These are phyloP conservation scores for Penicillium janthinellum DNA, from an alignment of 2,329 filamentous ascomycete species.

Conservation along the genomic window DNA sequence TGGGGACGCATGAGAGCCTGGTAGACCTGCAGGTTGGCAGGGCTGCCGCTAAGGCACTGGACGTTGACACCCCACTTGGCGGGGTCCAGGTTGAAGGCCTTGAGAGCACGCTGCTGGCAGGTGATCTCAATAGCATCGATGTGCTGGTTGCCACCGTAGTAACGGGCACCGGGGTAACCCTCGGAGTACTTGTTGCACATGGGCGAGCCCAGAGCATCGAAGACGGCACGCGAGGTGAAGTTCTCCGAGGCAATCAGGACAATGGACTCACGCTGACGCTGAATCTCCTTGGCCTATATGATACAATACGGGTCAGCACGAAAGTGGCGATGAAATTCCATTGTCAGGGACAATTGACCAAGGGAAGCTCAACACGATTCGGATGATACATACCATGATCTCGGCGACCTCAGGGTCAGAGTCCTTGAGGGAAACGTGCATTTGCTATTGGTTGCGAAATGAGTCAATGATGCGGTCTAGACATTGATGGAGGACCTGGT, in stretches of 20 bases:
- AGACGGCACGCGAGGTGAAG: conserved; percentile 96
- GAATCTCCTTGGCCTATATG: conserved; percentile 79
- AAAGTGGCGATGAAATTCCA: neutral
- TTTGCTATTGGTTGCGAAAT: conserved; percentile 64
- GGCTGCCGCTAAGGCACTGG: conserved; percentile 87
- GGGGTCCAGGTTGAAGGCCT: conserved; percentile 83
- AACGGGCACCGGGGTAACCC: conserved; percentile 95
- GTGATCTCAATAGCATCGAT: conserved; percentile 95
- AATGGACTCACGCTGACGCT: conserved; percentile 97
- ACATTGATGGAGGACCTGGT: conserved; percentile 14
- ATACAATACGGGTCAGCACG: conserved; percentile 34
- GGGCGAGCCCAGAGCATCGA: conserved; percentile 90
- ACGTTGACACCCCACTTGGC: conserved; percentile 99
- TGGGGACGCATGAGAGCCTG: conserved; percentile 91
- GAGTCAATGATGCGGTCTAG: conserved; percentile 36
- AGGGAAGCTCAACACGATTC: conserved; percentile 6
- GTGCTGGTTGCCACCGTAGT: conserved; percentile 99
- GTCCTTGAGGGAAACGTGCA: conserved; percentile 91
- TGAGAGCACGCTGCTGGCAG: conserved; percentile 90
- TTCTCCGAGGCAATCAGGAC: conserved; percentile 99
- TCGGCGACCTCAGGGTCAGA: conserved; percentile 90
- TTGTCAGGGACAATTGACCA: neutral
- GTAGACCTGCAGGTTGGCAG: conserved; percentile 97
- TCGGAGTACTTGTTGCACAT: conserved; percentile 99
- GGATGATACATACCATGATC: conserved; percentile 76